Conservation (phyloP, 108 stramenopile species). For the Skeletonema costatum region DNA sequence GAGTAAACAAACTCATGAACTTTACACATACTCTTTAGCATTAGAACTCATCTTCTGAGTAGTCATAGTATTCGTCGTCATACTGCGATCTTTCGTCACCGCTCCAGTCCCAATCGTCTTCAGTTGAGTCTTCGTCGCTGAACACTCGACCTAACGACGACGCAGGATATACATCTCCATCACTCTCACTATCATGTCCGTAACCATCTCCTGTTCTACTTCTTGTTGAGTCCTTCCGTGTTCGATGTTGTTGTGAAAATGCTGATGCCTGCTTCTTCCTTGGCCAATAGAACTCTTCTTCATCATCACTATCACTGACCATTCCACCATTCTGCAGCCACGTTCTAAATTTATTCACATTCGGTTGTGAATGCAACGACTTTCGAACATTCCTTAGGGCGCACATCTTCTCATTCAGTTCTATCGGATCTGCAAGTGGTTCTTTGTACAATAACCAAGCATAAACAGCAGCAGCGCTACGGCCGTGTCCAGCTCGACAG, state of each 20-base stretch:
- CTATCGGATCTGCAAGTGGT: slow-evolving; percentile 55
- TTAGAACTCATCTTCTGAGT: slow-evolving; percentile 34
- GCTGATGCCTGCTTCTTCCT: not conserved
- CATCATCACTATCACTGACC: slow-evolving; percentile 18
- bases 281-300: not conserved
- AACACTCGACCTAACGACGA: slow-evolving; percentile 27
- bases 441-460: slow-evolving; percentile 73
- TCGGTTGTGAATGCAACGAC: slow-evolving; percentile 75
- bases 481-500: slow-evolving; percentile 87
- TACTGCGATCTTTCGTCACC: not conserved
- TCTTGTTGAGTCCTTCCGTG: not conserved
- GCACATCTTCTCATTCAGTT: slow-evolving; percentile 68
- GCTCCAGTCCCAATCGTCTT: slow-evolving; percentile 5
- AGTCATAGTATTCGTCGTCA: slow-evolving; percentile 16
- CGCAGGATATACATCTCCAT: not conserved
- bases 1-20: not conserved
- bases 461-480: slow-evolving; percentile 80
- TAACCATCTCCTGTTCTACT: not conserved
- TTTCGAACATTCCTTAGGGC: slow-evolving; percentile 70
- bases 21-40: not conserved
- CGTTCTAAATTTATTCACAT: slow-evolving; percentile 57
- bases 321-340: slow-evolving; percentile 47
- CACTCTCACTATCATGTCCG: not conserved
- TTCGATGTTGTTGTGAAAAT: not conserved
- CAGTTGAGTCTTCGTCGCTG: slow-evolving; percentile 32